Evolutionary conservation across 2,329 filamentous ascomycete genomes (phyloP).

Genomic region (Calonectria naviculata): DNA sequence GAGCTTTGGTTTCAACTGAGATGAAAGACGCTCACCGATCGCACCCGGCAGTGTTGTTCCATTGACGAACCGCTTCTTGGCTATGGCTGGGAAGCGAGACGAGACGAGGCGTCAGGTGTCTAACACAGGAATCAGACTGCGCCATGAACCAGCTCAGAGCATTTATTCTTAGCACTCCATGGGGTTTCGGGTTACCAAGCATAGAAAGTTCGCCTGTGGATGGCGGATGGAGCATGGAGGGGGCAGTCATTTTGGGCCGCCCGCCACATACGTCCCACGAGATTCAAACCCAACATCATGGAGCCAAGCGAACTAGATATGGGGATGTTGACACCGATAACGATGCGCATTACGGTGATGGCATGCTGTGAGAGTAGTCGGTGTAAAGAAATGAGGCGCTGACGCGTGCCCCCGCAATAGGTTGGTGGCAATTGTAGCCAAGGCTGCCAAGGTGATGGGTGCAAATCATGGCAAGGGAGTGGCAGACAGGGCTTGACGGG

Average conservation of each 20-base stretch:
- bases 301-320: not conserved
- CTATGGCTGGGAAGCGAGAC: not conserved
- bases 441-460: constrained; percentile 7
- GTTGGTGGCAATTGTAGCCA: constrained; percentile 6
- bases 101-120: constrained; percentile 2
- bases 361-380: not conserved
- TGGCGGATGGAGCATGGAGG: not conserved
- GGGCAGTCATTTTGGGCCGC: not conserved
- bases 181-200: constrained; percentile 1
- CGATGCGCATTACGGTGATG: not conserved
- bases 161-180: constrained; percentile 10
- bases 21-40: not conserved
- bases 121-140: not conserved
- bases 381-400: constrained; percentile 37
- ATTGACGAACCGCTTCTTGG: constrained; percentile 11
- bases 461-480: constrained; percentile 26
- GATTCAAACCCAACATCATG: not conserved
- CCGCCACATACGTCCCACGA: not conserved
- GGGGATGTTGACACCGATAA: constrained; percentile 11
- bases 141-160: not conserved
- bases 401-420: constrained; percentile 30
- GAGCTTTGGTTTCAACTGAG: not conserved
- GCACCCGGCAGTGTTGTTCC: not conserved
- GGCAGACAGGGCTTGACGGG: not conserved
- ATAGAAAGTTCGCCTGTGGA: constrained; percentile 1